Evolutionary conservation across 306 rosid genomes (phyloP).

Genomic region (Trichosanthes cucumerina): DNA sequence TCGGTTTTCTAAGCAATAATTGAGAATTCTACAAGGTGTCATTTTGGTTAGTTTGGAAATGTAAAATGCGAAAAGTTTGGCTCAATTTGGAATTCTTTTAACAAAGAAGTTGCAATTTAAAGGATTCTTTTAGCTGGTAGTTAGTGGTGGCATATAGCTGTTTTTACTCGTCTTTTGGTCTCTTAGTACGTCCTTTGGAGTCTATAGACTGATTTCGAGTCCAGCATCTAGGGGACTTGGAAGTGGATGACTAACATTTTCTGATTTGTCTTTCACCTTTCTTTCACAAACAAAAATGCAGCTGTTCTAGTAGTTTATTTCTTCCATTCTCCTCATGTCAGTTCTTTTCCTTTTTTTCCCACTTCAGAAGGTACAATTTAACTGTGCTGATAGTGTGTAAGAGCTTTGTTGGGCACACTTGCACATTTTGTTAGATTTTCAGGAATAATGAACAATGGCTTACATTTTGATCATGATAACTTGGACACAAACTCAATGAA

Average conservation of each 20-base stretch:
- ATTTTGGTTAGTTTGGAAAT: not conserved
- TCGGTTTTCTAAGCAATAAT: not conserved
- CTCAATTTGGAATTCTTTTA: not conserved
- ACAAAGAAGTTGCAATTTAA: not conserved
- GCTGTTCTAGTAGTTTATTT: not conserved
- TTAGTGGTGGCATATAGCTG: not conserved
- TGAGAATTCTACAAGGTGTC: not conserved
- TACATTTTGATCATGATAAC: not conserved
- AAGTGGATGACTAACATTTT: constrained; percentile 34
- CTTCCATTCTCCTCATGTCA: not conserved
- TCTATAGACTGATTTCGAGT: not conserved
- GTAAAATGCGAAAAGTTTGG: too few species aligned
- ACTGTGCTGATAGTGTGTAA: not conserved
- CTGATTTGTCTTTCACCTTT: not conserved
- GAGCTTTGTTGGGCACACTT: not conserved
- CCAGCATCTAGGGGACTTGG: constrained; percentile 22
- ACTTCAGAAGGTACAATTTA: not conserved
- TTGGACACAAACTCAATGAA: not conserved
- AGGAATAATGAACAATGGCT: not conserved
- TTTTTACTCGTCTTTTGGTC: constrained; percentile 19
- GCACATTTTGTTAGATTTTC: not conserved
- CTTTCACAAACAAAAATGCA: not conserved
- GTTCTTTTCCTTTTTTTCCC: not conserved
- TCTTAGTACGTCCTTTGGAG: constrained; percentile 21
- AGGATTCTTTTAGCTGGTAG: not conserved